Percentiles rank a stretch among this genome's conserved stretches.
Evolutionary conservation across 1,284 basidiomycete species (phyloP).

Genomic region (Austroboletus olivaceoglutinosus): DNA sequence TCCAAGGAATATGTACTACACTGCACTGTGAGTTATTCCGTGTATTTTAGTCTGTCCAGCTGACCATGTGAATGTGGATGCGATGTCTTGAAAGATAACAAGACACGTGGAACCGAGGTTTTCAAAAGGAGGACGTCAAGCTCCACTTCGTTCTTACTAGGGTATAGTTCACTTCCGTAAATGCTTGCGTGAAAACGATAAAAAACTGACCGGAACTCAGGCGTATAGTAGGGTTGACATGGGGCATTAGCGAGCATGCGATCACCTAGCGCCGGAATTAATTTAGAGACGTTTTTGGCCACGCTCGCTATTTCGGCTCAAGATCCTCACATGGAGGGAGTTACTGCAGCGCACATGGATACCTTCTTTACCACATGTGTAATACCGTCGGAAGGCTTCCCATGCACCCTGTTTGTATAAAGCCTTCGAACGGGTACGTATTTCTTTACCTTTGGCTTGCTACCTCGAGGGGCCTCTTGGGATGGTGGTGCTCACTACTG

Average conservation of each 20-base stretch:
- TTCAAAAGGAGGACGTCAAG: background rate
- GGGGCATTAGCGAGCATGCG: background rate
- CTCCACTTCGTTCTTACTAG: no score
- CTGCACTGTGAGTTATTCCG: background rate
- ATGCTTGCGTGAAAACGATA: background rate
- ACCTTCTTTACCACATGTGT: constrained; percentile 1
- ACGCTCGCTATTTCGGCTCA: background rate
- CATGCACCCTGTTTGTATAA: constrained; percentile 7
- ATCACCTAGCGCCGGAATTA: background rate
- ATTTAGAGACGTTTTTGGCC: background rate
- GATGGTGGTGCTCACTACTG: constrained; percentile 12
- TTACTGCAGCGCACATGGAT: constrained; percentile 7
- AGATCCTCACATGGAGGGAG: background rate
- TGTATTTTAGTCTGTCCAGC: background rate
- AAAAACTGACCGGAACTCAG: no score
- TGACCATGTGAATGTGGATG: no score
- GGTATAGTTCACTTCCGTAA: background rate
- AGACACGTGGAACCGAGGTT: background rate
- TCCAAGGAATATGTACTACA: no score
- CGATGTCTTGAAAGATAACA: no score
- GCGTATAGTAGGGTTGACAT: no score
- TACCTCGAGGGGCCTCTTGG: background rate
- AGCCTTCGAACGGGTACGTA: background rate
- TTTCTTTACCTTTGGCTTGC: background rate
- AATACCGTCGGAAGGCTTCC: constrained; percentile 1